Evolutionary conservation across 371 early-diverging fungal genomes (phyloP), one percentile per base, ranked within the genome.

Genomic region (Thermomucor indicae-seudaticae): DNA sequence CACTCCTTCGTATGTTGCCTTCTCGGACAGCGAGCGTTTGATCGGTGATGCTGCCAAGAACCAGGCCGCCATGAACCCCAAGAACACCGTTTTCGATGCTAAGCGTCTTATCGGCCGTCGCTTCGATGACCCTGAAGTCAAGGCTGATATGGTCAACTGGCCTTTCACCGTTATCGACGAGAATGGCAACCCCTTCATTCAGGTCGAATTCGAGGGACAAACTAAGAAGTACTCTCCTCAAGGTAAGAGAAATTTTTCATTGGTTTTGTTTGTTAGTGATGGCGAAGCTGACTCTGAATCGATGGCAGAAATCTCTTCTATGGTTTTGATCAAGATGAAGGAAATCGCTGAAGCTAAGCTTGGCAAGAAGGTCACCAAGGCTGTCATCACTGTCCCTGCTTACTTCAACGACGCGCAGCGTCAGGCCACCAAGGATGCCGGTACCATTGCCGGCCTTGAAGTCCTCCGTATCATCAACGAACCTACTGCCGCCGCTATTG

Each of bases 381-480:
- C 95, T 42, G 97, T 92, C 35, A 63, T 85, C 57, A 85, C 85
- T 25, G 85, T 85, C 40, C 85, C 85, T 34, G 61, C 61, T 22
- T 61, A 61, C 53, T 61, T 61, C 52, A 92, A 92, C 74, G 97
- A 98, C 79, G 85, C 89, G 27, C 98, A 99, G 81, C 92, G 98
- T 77, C 96, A 97, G 80, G 98, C 96, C 60, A 98, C 98, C 79
- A 97, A 96, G 86, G 94, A 95, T 72, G 95, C 99, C 55, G 98
- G 96, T 74, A 72, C 77, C 64, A 93, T 98, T 65, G 81, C 98
- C 23, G 98, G 98, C 45, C 75, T 99, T 57, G 91, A 95, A 79
- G 92, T 97, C 31, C 85, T 95, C 67, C 91, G 98, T 75, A 94
- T 98, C 73, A 92, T 98, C 72, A 93, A 93, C 85, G 98, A 98